Percentiles rank a stretch among this genome's conserved stretches.
These are phyloP conservation scores for Leucoagaricus sp. DNA, from an alignment of 1,284 basidiomycete species.

Conservation along the genomic window DNA sequence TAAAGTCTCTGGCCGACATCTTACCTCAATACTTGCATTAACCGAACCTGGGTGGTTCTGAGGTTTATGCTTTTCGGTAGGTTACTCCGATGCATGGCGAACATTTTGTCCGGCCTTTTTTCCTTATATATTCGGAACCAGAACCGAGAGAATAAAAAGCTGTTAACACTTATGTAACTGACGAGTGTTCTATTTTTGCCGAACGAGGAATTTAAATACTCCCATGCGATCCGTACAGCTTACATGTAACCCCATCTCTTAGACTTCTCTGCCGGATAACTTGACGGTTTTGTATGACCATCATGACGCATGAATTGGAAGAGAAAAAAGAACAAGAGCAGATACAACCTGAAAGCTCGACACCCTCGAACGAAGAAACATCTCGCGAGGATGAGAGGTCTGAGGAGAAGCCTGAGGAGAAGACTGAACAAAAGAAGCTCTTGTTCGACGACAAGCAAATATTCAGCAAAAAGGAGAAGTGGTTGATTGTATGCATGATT, in stretches of 20 bases:
- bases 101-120: no score
- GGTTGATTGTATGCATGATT: slow-evolving; percentile 62
- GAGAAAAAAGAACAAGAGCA: not conserved
- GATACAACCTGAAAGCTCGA: not conserved
- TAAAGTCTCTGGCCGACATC: slow-evolving; percentile 53
- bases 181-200: not conserved
- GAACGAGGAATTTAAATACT: not conserved
- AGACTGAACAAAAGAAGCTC: no score
- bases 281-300: not conserved
- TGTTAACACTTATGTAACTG: not conserved
- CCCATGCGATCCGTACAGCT: not conserved
- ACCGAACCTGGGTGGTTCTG: not conserved
- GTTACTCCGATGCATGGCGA: no score
- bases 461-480: slow-evolving; percentile 61
- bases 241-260: not conserved
- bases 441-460: slow-evolving; percentile 35
- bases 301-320: not conserved
- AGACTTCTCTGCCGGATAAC: not conserved
- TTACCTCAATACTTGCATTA: slow-evolving; percentile 56
- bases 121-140: no score
- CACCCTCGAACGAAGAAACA: not conserved
- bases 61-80: no score
- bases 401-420: not conserved
- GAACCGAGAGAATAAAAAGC: no score
- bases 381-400: not conserved